Base-by-base conservation (phyloP, 495 filamentous ascomycete genomes). In the Apodospora peruviana region DNA sequence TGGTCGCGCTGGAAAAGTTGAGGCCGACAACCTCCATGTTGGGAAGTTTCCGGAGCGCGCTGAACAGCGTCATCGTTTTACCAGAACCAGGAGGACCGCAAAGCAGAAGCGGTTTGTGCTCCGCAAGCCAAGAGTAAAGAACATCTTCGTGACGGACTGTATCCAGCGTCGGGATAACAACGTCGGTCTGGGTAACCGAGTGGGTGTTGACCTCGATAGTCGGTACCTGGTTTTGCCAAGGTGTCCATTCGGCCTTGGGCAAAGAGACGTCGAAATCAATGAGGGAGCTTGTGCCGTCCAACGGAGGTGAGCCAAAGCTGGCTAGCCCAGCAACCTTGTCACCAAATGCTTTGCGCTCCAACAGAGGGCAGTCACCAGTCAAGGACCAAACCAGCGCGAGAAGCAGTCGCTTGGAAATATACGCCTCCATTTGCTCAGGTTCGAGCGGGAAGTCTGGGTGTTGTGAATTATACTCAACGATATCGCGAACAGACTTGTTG, bases 11-110 rank as follows among this genome's bases (percentile, higher is more conserved):
- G 14, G 93, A 99, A 68, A 99, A 99, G 65, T 99, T 99, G 66
- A 99, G 87, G 38, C 93, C 93, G 45, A 97, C 94, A 45, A 95
- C 87, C 68, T 99, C 94, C 91, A 99, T 95, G 64, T 95, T 95
- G 17, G 91, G 91, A 34, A 97, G 74, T 66, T 97, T 97, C 43
- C 94, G 80, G 43, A 99, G 79, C 21, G 93, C 94, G 61, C 90
- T 95, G 69, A 99, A 99, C 17, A 99, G 72, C 19, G 93, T 99
- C 93, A 99, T 99, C 2, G 93, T 99, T 74, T 99, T 99, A 71
- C 93, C 93, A 34, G 93, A 97, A 63, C 93, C 93, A 46, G 93
- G 93, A 65, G 93, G 93, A 71, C 93, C 94, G 66, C 93, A 99
- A 17, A 99, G 83, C 9, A 99, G 73, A 18, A 99, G 75, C 18